Evolutionary conservation across 805 yeast genomes (phyloP).

Genomic region (Kodamaea nitidulidarum): DNA sequence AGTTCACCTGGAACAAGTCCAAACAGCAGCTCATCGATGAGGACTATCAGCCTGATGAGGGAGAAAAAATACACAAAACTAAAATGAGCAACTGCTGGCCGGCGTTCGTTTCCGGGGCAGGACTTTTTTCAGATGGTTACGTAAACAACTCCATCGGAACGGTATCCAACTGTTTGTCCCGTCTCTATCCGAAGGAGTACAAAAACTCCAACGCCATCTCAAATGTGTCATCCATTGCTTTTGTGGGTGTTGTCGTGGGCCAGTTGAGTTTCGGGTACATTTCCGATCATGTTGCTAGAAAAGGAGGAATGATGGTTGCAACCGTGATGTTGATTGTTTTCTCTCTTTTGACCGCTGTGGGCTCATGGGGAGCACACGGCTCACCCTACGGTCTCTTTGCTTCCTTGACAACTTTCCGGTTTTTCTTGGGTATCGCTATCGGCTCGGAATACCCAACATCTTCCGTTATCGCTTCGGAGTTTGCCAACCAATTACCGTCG

Average conservation of each 20-base stretch:
- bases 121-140: slow-evolving; percentile 89
- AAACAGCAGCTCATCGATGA: slow-evolving; percentile 17
- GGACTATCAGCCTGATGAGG: slow-evolving; percentile 15
- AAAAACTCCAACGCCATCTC: slow-evolving; percentile 62
- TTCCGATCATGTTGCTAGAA: slow-evolving; percentile 77
- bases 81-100: slow-evolving; percentile 12
- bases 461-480: slow-evolving; percentile 89
- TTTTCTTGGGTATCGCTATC: slow-evolving; percentile 83
- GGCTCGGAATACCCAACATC: slow-evolving; percentile 95
- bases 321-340: slow-evolving; percentile 70
- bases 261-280: slow-evolving; percentile 75
- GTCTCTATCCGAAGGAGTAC: slow-evolving; percentile 62
- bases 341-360: slow-evolving; percentile 57
- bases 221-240: slow-evolving; percentile 81
- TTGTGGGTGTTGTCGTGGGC: slow-evolving; percentile 88
- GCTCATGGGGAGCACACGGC: slow-evolving; percentile 78
- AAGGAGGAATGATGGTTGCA: slow-evolving; percentile 75
- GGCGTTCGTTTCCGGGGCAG: slow-evolving; percentile 72
- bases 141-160: slow-evolving; percentile 79
- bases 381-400: slow-evolving; percentile 72
- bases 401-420: slow-evolving; percentile 78
- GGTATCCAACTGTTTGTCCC: slow-evolving; percentile 64
- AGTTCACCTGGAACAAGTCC: slow-evolving; percentile 37
- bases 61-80: slow-evolving; percentile 12
- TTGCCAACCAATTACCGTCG: slow-evolving; percentile 66